Base-by-base conservation (phyloP, 2,329 filamentous ascomycete genomes). In the Fusarium solani-melongenae region DNA sequence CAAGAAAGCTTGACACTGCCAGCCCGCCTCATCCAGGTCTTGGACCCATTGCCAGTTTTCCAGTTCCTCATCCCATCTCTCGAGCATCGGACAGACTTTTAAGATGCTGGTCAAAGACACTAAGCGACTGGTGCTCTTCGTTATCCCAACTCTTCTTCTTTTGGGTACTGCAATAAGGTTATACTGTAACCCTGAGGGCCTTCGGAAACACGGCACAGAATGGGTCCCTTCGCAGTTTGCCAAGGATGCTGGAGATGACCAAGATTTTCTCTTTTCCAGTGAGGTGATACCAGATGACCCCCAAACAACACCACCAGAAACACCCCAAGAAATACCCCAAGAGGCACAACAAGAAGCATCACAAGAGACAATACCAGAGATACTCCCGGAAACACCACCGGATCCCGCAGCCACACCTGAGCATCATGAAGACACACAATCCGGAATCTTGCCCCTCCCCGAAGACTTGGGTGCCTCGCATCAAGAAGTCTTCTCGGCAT, bases 401-500 rank as follows among this genome's bases (percentile, higher is more conserved):
- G n/a, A 46, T 14, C 17, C 39, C n/a, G 9, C 8, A 20, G 24
- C 20, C 24, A 33, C 66, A 20, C 46, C 68, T 15, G 17, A 33
- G 14, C 11, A 41, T 0, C 39, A 67, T 34, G 55, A 61, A 4
- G 20, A 34, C 2, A 38, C 27, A 1, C 69, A 51, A 12, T 41
- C 62, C 2, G 64, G 57, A 8, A 27, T 66, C 27, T 41, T 29
- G 6, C 39, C 71, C 20, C 14, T 69, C 7, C 51, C 64, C 8
- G 22, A 57, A 12, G 64, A 73, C 9, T 41, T 51, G 17, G 51
- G 29, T 15, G 5, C 29, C 27, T 62, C 73, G 1, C 81, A 86
- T 62, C 76, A 80, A 49, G 80, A 85, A 69, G 69, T 89, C 46
- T 86, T 82, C 74, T 90, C 88, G 1, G 44, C 79, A 3, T 86